These are phyloP conservation scores for Turritis glabra DNA, from an alignment of 345 rosid genomes.

Conservation along the genomic window DNA sequence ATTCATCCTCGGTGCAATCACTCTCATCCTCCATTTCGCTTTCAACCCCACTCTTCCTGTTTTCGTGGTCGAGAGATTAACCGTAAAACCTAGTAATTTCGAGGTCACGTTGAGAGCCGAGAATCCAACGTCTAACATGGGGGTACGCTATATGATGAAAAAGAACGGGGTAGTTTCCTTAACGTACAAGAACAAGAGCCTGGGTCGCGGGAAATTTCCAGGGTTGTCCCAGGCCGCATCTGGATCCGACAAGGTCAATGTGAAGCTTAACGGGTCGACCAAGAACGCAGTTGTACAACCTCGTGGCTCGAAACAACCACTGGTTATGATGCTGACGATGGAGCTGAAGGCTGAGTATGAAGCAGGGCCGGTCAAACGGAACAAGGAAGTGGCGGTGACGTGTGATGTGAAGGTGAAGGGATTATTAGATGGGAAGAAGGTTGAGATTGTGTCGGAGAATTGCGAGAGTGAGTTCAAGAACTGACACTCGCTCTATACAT, in stretches of 20 bases:
- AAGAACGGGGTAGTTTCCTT: slow-evolving; percentile 26
- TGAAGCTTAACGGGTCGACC: slow-evolving; percentile 22
- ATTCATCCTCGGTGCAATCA: slow-evolving; percentile 21
- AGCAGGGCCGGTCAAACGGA: slow-evolving; percentile 37
- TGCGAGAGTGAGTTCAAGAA: slow-evolving; percentile 47
- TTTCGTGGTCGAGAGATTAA: slow-evolving; percentile 20
- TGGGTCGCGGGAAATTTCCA: slow-evolving; percentile 48
- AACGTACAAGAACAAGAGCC: slow-evolving; percentile 37
- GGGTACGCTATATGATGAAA: slow-evolving; percentile 38
- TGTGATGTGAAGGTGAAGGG: slow-evolving; percentile 58
- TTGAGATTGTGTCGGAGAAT: slow-evolving; percentile 47
- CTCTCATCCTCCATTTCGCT: neutral
- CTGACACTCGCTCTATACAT: slow-evolving; percentile 8
- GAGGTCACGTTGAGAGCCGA: slow-evolving; percentile 34
- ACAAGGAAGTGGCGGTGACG: slow-evolving; percentile 39
- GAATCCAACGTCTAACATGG: slow-evolving; percentile 45
- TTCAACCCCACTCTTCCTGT: slow-evolving; percentile 26
- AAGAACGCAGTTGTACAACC: slow-evolving; percentile 27
- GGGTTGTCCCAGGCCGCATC: slow-evolving; percentile 33
- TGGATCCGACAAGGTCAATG: slow-evolving; percentile 11
- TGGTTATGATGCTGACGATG: slow-evolving; percentile 40
- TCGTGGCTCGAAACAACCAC: slow-evolving; percentile 20
- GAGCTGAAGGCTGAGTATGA: slow-evolving; percentile 29
- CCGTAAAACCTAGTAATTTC: slow-evolving; percentile 2
- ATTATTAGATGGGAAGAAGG: slow-evolving; percentile 36